These are phyloP conservation scores for Talaromyces sp. DNA, from an alignment of 2,329 filamentous ascomycete species.

Conservation along the genomic window DNA sequence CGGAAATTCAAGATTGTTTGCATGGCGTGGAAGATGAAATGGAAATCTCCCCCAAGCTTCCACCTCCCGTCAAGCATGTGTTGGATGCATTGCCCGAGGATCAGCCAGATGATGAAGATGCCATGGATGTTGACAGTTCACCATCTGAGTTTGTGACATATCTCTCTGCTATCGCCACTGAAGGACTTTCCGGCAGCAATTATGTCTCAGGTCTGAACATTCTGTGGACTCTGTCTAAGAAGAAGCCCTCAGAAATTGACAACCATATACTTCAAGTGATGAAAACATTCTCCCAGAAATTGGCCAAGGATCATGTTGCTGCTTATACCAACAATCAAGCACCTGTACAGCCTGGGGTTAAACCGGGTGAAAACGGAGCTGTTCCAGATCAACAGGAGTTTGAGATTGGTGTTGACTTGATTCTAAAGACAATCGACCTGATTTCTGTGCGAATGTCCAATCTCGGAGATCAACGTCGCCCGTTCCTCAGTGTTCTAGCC, in stretches of 20 bases:
- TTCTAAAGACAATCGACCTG: conserved; percentile 92
- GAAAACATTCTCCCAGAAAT: conserved; percentile 86
- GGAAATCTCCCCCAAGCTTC: conserved; percentile 65
- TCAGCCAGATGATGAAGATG: conserved; percentile 74
- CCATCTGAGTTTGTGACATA: conserved; percentile 84
- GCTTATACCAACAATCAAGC: conserved; percentile 55
- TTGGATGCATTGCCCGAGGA: conserved; percentile 83
- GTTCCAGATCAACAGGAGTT: conserved; percentile 68
- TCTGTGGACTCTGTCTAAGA: conserved; percentile 82
- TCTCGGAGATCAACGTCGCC: conserved; percentile 81
- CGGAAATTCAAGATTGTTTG: conserved; percentile 89
- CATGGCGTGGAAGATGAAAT: conserved; percentile 67
- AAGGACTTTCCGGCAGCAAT: conserved; percentile 73
- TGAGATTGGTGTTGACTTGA: conserved; percentile 82
- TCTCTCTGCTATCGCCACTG: conserved; percentile 78
- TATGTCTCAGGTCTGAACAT: conserved; percentile 89
- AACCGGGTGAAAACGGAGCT: conserved; percentile 30
- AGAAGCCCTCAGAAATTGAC: conserved; percentile 82
- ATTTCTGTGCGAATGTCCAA: conserved; percentile 88
- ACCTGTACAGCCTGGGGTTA: conserved; percentile 29
- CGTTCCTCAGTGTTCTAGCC: conserved; percentile 91
- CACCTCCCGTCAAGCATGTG: conserved; percentile 73
- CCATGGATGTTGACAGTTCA: conserved; percentile 67
- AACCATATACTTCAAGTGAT: conserved; percentile 81
- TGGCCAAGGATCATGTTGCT: conserved; percentile 87